Evolutionary conservation across 2,329 filamentous ascomycete genomes (phyloP).

Genomic region (Paracamarosporium sp.): DNA sequence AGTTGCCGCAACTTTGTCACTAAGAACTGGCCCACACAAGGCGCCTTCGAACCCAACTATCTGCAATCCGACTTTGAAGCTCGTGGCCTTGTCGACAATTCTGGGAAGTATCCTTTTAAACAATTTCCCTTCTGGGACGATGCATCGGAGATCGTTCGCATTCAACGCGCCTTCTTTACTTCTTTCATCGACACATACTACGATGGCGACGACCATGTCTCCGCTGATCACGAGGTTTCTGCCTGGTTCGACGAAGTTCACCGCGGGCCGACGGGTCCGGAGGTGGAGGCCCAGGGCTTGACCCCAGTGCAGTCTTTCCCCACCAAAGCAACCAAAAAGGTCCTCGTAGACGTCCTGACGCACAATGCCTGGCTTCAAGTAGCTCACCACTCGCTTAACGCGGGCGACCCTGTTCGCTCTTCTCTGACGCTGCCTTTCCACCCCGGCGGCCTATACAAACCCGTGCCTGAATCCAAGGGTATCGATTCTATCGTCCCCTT

Average conservation of each 20-base stretch:
- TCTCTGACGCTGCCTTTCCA: slow-evolving; percentile 4
- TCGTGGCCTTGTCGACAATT: slow-evolving; percentile 6
- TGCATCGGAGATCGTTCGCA: not conserved
- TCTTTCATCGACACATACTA: slow-evolving; percentile 9
- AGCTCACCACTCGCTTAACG: slow-evolving; percentile 10
- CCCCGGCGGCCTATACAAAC: slow-evolving; percentile 6
- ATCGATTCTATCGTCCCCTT: slow-evolving; percentile 5
- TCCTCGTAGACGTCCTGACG: slow-evolving; percentile 6
- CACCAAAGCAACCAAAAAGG: not conserved
- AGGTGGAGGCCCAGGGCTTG: slow-evolving; percentile 1
- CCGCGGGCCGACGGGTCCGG: slow-evolving; percentile 4
- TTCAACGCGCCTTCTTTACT: slow-evolving; percentile 4
- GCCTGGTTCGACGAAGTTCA: slow-evolving; percentile 9
- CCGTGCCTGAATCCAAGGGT: slow-evolving; percentile 2
- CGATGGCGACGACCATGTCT: not conserved
- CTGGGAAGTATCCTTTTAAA: slow-evolving; percentile 2
- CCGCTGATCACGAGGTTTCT: not conserved
- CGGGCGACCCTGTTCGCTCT: slow-evolving; percentile 7
- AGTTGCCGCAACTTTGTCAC: slow-evolving; percentile 10
- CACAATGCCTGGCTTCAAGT: slow-evolving; percentile 9
- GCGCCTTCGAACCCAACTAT: slow-evolving; percentile 9
- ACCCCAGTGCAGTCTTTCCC: slow-evolving; percentile 1
- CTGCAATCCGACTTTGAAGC: slow-evolving; percentile 1
- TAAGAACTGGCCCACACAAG: slow-evolving; percentile 2
- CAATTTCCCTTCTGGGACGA: slow-evolving; percentile 4